Percentiles rank a stretch among this genome's conserved stretches.
Conservation (phyloP, 805 yeast genomes). For the Saturnispora hagleri region DNA sequence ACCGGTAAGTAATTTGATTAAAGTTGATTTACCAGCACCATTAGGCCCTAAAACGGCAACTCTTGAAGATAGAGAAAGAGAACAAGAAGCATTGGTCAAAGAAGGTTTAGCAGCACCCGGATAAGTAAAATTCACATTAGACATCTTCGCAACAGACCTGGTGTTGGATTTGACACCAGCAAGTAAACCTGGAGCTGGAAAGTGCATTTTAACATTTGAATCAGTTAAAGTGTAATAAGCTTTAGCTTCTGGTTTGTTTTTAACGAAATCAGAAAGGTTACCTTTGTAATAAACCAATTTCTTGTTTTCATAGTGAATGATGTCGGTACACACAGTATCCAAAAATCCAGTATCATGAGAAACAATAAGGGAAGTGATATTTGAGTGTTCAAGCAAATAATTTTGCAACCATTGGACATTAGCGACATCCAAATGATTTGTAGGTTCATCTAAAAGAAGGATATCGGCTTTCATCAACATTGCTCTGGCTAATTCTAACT, state of each 20-base stretch:
- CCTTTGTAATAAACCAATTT: constrained; percentile 94
- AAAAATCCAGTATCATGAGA: constrained; percentile 97
- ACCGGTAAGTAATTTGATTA: constrained; percentile 87
- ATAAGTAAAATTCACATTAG: constrained; percentile 76
- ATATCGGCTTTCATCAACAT: constrained; percentile 97
- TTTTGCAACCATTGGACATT: constrained; percentile 93
- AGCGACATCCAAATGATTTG: constrained; percentile 91
- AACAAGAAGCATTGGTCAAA: constrained; percentile 68
- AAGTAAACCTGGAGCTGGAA: constrained; percentile 96
- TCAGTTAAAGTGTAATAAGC: constrained; percentile 92
- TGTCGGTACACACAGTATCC: constrained; percentile 93
- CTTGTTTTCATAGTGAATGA: constrained; percentile 92
- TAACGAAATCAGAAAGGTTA: constrained; percentile 85
- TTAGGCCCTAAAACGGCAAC: constrained; percentile 96
- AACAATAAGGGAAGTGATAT: constrained; percentile 89
- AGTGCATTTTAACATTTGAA: constrained; percentile 88
- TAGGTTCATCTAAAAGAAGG: constrained; percentile 91
- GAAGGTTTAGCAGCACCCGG: constrained; percentile 89
- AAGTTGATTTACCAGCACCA: constrained; percentile 98
- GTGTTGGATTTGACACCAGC: constrained; percentile 96
- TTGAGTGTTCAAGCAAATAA: constrained; percentile 69
- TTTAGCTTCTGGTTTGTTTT: constrained; percentile 91
- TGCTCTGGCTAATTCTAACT: constrained; percentile 95
- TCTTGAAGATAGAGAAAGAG: constrained; percentile 91
- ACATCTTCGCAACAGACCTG: constrained; percentile 68